These are phyloP conservation scores for Pseudozyma sp. DNA, from an alignment of 1,284 basidiomycete genomes.

Conservation along the genomic window DNA sequence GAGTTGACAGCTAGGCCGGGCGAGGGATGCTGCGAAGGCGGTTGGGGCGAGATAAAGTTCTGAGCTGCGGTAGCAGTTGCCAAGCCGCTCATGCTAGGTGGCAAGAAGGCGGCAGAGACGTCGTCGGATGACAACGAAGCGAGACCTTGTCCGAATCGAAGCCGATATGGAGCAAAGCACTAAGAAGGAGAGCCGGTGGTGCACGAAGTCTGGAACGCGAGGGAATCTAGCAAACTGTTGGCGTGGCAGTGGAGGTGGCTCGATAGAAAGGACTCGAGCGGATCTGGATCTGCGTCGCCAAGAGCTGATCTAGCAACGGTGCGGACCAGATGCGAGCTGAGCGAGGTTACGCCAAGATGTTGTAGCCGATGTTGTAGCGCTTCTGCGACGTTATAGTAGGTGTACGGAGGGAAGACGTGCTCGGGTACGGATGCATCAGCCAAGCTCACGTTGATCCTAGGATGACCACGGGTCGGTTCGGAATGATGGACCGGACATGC, in stretches of 20 bases:
- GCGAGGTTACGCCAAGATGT: too few relatives aligned
- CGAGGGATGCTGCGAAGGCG: slow-evolving; percentile 21
- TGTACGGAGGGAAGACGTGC: background rate
- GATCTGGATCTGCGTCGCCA: background rate
- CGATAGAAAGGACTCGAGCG: too few relatives aligned
- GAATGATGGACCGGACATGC: background rate
- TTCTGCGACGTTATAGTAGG: background rate
- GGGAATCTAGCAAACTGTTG: too few relatives aligned
- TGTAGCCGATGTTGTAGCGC: background rate
- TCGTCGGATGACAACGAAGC: slow-evolving; percentile 11
- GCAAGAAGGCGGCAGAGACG: slow-evolving; percentile 4
- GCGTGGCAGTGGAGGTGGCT: too few relatives aligned
- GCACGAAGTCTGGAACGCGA: background rate
- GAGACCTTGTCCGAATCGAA: slow-evolving; percentile 7
- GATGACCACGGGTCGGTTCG: background rate
- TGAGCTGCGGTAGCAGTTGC: slow-evolving; percentile 46
- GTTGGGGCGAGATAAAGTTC: slow-evolving; percentile 33
- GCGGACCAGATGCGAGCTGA: too few relatives aligned
- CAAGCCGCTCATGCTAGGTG: slow-evolving; percentile 50
- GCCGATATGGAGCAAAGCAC: slow-evolving; percentile 11
- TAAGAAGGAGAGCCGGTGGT: background rate
- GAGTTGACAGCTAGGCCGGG: slow-evolving; percentile 26
- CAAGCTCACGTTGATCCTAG: background rate
- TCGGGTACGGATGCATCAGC: background rate
- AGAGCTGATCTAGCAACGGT: background rate